Percentiles rank a stretch among this genome's conserved stretches.
These are phyloP conservation scores for Magnaporthiopsis rhizophila DNA, from an alignment of 2,329 filamentous ascomycete genomes.

Conservation along the genomic window DNA sequence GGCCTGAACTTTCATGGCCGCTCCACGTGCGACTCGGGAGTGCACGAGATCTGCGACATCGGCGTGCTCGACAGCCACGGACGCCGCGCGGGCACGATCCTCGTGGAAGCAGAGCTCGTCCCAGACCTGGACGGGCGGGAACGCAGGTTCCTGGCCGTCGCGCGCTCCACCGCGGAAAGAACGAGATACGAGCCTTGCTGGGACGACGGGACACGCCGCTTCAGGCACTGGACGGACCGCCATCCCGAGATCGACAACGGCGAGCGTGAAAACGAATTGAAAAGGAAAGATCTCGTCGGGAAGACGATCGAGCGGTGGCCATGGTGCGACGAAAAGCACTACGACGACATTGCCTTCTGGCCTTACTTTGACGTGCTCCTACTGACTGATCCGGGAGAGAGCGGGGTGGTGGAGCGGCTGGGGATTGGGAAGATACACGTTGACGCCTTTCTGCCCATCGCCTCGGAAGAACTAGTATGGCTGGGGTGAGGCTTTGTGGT, in stretches of 20 bases:
- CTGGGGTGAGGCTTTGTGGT: not conserved
- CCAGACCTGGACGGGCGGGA: constrained; percentile 3
- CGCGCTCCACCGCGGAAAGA: constrained; percentile 5
- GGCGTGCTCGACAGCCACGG: constrained; percentile 6
- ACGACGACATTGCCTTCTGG: constrained; percentile 5
- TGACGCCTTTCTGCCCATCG: constrained; percentile 7
- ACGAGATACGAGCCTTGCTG: constrained; percentile 7
- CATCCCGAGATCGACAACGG: not conserved
- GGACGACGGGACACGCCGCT: constrained; percentile 4
- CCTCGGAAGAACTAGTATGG: not conserved
- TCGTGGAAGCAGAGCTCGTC: constrained; percentile 3
- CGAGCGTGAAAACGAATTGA: no score
- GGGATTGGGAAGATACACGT: constrained; percentile 10
- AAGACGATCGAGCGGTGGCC: not conserved
- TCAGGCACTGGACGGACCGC: constrained; percentile 7
- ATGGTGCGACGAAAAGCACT: constrained; percentile 5
- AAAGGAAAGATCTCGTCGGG: not conserved
- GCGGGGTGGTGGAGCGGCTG: constrained; percentile 8
- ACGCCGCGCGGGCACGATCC: constrained; percentile 5
- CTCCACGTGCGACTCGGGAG: not conserved
- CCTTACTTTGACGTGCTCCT: constrained; percentile 9
- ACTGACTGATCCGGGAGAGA: constrained; percentile 3
- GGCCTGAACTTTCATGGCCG: not conserved
- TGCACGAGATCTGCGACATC: constrained; percentile 7
- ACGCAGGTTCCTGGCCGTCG: constrained; percentile 8